Conservation (phyloP, 305 asterid species). For the Solanum hybrid region DNA sequence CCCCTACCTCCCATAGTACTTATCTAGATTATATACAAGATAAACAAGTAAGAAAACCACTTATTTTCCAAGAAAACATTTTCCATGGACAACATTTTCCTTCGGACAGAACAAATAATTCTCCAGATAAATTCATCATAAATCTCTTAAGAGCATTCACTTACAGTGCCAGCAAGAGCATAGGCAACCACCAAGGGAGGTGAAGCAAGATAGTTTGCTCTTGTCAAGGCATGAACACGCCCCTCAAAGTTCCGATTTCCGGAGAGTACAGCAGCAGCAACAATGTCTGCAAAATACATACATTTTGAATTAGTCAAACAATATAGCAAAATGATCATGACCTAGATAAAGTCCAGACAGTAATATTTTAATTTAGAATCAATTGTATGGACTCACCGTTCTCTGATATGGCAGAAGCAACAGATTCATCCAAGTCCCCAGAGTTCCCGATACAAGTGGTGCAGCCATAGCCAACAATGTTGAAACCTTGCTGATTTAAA, state of each 20-base stretch:
- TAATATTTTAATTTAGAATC: neutral
- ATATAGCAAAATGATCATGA: neutral
- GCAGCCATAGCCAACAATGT: slow-evolving; percentile 91
- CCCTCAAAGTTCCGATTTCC: slow-evolving; percentile 96
- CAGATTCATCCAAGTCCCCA: slow-evolving; percentile 82
- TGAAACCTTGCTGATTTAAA: slow-evolving; percentile 85
- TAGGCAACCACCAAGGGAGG: slow-evolving; percentile 97
- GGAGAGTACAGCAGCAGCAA: slow-evolving; percentile 95
- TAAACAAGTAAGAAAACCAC: neutral
- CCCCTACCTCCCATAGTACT: neutral
- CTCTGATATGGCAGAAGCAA: slow-evolving; percentile 73
- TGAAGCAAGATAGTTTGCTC: slow-evolving; percentile 95
- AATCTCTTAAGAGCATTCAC: slow-evolving; percentile 14
- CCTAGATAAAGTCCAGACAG: neutral
- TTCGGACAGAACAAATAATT: neutral
- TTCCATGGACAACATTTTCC: neutral
- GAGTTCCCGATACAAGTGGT: slow-evolving; percentile 94
- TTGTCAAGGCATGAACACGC: slow-evolving; percentile 89
- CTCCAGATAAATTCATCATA: neutral
- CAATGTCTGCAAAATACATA: slow-evolving; percentile 55
- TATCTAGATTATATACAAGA: neutral
- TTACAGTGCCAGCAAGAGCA: slow-evolving; percentile 98
- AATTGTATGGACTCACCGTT: slow-evolving; percentile 40
- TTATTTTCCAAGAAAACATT: neutral
- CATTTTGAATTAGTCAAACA: slow-evolving; percentile 1